A percentile compares a stretch with the other conserved stretches of the same genome.
phyloP scores from a whole-genome alignment of 352 stramenopile genomes.

The Pythium phragmiticola region DNA sequence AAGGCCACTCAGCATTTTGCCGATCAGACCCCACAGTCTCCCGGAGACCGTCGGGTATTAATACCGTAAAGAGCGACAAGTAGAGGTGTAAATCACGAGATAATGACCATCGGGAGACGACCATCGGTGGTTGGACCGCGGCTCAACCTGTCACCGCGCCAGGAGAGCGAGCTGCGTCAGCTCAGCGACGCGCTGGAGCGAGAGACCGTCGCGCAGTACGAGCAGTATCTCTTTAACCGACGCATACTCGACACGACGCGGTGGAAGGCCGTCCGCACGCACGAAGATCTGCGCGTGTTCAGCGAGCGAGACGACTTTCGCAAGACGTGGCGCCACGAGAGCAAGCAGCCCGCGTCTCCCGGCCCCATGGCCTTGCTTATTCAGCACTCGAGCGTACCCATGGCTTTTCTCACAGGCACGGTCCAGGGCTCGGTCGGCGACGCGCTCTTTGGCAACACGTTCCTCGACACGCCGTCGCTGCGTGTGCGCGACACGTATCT shows the following conservation, averaged over 20 bases:
- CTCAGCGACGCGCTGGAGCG: conserved; percentile 6
- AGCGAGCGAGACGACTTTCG: conserved; percentile 26
- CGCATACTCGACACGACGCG: conserved; percentile 33
- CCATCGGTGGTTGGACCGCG: neutral
- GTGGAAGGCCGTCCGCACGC: conserved; percentile 42
- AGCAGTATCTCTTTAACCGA: conserved; percentile 35
- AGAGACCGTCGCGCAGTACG: conserved; percentile 36
- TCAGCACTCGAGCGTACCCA: neutral
- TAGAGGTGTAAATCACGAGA: neutral
- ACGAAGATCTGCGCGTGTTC: conserved; percentile 41
- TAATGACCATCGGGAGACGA: neutral
- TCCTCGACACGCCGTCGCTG: conserved; percentile 9
- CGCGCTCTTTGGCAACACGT: conserved; percentile 3
- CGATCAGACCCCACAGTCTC: too few relatives aligned
- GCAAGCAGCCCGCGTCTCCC: neutral
- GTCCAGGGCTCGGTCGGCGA: conserved; percentile 8
- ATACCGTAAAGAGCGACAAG: too few relatives aligned
- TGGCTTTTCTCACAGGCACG: neutral
- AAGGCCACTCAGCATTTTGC: too few relatives aligned
- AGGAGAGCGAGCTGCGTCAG: conserved; percentile 3
- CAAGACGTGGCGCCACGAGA: conserved; percentile 14
- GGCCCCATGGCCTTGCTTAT: neutral
- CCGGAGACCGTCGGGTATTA: neutral
- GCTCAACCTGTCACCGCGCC: neutral
- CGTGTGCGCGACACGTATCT: conserved; percentile 5